These are phyloP conservation scores for Penicillium sp. DNA, from an alignment of 2,329 filamentous ascomycete species.

Conservation along the genomic window DNA sequence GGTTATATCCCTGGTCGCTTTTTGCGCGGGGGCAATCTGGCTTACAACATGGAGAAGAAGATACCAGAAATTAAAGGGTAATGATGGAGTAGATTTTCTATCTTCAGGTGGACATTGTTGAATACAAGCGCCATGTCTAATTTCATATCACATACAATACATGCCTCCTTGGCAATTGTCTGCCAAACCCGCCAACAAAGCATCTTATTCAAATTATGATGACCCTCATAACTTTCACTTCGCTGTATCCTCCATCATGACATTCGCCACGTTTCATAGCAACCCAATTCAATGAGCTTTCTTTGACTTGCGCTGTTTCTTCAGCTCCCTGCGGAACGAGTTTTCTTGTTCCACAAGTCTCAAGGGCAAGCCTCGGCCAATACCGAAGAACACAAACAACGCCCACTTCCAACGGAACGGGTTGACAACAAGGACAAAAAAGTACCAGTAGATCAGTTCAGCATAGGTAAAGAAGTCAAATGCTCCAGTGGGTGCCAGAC, in stretches of 20 bases:
- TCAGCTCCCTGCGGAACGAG: conserved; percentile 29
- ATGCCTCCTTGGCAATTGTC: background rate
- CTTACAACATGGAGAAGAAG: conserved; percentile 25
- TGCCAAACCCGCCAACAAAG: background rate
- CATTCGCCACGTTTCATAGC: background rate
- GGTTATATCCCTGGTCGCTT: conserved; percentile 27
- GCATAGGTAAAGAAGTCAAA: conserved; percentile 91
- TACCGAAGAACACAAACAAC: conserved; percentile 74
- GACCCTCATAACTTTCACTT: background rate
- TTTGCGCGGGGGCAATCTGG: conserved; percentile 27
- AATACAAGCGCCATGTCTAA: background rate
- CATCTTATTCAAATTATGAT: background rate
- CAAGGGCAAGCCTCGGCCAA: conserved; percentile 66
- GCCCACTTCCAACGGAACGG: conserved; percentile 92
- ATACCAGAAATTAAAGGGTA: conserved; percentile 27
- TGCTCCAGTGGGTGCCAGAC: conserved; percentile 66
- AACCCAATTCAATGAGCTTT: background rate
- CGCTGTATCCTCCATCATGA: background rate
- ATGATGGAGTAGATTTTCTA: background rate
- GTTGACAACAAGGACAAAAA: conserved; percentile 75
- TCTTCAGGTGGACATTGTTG: background rate
- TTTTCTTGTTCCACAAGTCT: conserved; percentile 67
- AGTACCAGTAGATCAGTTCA: conserved; percentile 82
- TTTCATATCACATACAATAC: background rate
- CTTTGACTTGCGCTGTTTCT: conserved; percentile 24